phyloP scores from a whole-genome alignment of 1,284 basidiomycete genomes.

The Cryptococcus depauperatus region DNA sequence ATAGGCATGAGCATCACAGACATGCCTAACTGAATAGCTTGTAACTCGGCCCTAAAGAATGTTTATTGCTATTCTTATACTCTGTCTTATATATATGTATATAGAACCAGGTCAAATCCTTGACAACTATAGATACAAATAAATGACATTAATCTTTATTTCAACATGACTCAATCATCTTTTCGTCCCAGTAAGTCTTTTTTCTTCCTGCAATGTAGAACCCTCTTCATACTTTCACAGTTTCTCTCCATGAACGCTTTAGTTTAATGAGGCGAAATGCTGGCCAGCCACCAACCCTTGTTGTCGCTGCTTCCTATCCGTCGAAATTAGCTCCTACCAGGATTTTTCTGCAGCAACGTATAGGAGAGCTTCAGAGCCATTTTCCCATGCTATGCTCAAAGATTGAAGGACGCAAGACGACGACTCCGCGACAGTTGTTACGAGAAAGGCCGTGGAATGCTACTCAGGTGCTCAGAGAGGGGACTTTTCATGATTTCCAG shows the following conservation, averaged over 20 bases:
- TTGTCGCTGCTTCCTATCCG: constrained; percentile 22
- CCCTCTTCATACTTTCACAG: no score
- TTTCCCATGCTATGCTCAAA: constrained; percentile 24
- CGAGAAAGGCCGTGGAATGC: constrained; percentile 10
- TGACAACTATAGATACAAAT: no score
- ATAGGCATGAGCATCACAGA: no score
- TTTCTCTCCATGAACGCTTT: constrained; percentile 30
- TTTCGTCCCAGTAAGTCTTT: no score
- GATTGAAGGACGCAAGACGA: constrained; percentile 12
- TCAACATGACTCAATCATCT: no score
- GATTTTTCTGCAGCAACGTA: constrained; percentile 15
- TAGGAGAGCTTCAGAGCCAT: constrained; percentile 24
- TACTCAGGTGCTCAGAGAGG: constrained; percentile 10
- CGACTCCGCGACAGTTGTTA: constrained; percentile 9
- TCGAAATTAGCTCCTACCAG: constrained; percentile 14
- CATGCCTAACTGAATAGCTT: no score
- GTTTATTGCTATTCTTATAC: no score
- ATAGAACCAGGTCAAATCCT: no score
- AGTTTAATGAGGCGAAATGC: constrained; percentile 24
- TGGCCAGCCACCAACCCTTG: constrained; percentile 19
- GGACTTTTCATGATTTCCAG: constrained; percentile 54
- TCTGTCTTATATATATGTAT: no score
- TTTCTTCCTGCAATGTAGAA: no score
- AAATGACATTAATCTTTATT: no score
- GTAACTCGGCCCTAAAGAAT: no score